A percentile compares a stretch with the other conserved stretches of the same genome.
Conservation (phyloP, 2,329 filamentous ascomycete species). For the Cladosporium cucumerinum region DNA sequence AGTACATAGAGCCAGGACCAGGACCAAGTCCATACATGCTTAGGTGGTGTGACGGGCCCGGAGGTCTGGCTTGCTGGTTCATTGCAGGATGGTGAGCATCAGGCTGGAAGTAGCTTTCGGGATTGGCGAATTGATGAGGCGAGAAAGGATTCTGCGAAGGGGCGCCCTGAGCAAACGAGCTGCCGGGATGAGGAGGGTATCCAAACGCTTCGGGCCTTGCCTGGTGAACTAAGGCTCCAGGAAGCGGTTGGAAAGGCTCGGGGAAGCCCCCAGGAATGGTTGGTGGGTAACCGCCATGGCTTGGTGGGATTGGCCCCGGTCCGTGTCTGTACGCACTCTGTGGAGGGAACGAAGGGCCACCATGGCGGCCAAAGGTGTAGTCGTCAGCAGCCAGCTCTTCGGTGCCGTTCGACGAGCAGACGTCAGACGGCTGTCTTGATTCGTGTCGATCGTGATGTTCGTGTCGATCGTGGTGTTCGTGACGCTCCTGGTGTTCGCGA, state of each 20-base stretch:
- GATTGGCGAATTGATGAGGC: slow-evolving; percentile 26
- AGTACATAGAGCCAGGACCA: slow-evolving; percentile 13
- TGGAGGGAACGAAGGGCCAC: slow-evolving; percentile 33
- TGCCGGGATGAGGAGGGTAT: slow-evolving; percentile 31
- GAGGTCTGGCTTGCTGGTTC: slow-evolving; percentile 25
- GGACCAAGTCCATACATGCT: slow-evolving; percentile 25
- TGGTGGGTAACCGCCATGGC: slow-evolving; percentile 35
- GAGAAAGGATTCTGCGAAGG: slow-evolving; percentile 31
- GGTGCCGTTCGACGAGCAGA: slow-evolving; percentile 38
- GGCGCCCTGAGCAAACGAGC: slow-evolving; percentile 38
- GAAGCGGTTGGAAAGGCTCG: slow-evolving; percentile 27
- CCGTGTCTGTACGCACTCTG: slow-evolving; percentile 28
- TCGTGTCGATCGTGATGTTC: slow-evolving; percentile 22
- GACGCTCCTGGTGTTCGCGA: slow-evolving; percentile 21
- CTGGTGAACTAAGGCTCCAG: slow-evolving; percentile 30
- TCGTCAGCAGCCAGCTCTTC: slow-evolving; percentile 43
- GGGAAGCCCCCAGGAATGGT: slow-evolving; percentile 28
- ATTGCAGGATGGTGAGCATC: slow-evolving; percentile 21
- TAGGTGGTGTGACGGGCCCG: slow-evolving; percentile 27
- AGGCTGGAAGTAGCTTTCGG: slow-evolving; percentile 37
- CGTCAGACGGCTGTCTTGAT: slow-evolving; percentile 31
- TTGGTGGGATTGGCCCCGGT: slow-evolving; percentile 22
- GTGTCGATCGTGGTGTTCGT: slow-evolving; percentile 23
- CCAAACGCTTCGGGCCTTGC: slow-evolving; percentile 37
- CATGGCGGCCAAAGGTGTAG: slow-evolving; percentile 40